phyloP scores from a whole-genome alignment of 1,139 yeast species.

The Candida gigantensis region DNA sequence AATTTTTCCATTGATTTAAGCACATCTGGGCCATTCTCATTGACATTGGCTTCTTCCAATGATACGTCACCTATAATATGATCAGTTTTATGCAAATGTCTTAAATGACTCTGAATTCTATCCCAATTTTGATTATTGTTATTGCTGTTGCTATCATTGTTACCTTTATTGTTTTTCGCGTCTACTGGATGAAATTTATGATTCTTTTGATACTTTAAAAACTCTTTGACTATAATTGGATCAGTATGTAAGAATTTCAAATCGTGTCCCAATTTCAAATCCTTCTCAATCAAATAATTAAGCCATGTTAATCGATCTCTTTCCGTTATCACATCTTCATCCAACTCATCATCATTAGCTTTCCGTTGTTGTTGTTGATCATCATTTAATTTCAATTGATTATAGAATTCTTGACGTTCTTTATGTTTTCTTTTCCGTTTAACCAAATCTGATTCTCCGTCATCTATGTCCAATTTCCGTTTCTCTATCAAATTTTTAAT shows the following conservation, averaged over 20 bases:
- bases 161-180: slow-evolving; percentile 19
- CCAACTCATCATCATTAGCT: slow-evolving; percentile 19
- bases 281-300: slow-evolving; percentile 45
- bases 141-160: no score
- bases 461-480: slow-evolving; percentile 30
- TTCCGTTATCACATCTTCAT: slow-evolving; percentile 28
- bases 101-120: slow-evolving; percentile 25
- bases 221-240: slow-evolving; percentile 25
- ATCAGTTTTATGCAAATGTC: slow-evolving; percentile 30
- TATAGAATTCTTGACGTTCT: slow-evolving; percentile 42
- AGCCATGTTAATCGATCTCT: slow-evolving; percentile 40
- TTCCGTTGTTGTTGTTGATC: slow-evolving; percentile 20
- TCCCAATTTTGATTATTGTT: slow-evolving; percentile 18
- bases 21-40: slow-evolving; percentile 13
- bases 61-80: slow-evolving; percentile 26
- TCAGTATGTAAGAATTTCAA: slow-evolving; percentile 38
- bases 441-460: slow-evolving; percentile 31
- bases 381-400: slow-evolving; percentile 32
- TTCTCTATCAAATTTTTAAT: slow-evolving; percentile 41
- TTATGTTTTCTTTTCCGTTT: slow-evolving; percentile 24
- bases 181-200: slow-evolving; percentile 31
- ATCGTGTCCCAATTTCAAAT: slow-evolving; percentile 44
- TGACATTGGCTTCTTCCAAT: slow-evolving; percentile 5
- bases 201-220: slow-evolving; percentile 30
- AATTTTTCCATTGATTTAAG: slow-evolving; percentile 24